phyloP scores from a whole-genome alignment of 371 early-diverging fungal genomes.

The Mortierella sp. region DNA sequence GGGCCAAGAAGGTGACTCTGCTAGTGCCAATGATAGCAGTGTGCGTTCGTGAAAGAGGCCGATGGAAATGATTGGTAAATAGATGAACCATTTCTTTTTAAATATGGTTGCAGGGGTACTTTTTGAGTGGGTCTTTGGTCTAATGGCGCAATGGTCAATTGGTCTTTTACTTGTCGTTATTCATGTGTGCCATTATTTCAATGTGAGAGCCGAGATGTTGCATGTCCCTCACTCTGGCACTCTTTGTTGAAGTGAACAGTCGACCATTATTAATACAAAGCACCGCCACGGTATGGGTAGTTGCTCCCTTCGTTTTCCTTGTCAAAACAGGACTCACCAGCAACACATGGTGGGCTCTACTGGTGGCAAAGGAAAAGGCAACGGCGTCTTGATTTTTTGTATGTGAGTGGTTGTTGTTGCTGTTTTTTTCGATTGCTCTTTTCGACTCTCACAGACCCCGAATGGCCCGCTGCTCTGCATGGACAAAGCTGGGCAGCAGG shows the following conservation, averaged over 20 bases:
- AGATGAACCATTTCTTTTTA: too few relatives aligned
- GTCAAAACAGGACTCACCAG: background rate
- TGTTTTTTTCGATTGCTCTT: background rate
- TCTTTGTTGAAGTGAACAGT: background rate
- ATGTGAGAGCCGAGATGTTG: background rate
- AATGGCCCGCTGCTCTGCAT: background rate
- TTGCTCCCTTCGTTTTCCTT: background rate
- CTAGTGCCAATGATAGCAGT: background rate
- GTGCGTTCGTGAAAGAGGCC: background rate
- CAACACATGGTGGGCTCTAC: background rate
- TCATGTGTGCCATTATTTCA: background rate
- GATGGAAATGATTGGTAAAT: too few relatives aligned
- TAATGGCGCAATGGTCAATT: background rate
- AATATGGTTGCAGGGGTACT: too few relatives aligned
- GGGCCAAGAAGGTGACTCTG: slow-evolving; percentile 21
- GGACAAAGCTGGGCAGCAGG: background rate
- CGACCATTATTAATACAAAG: background rate
- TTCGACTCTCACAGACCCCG: slow-evolving; percentile 1
- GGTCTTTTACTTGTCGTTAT: background rate
- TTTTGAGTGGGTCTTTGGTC: background rate
- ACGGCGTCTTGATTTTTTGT: background rate
- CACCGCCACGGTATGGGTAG: background rate
- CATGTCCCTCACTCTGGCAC: background rate
- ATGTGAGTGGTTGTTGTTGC: background rate
- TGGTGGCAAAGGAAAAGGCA: background rate